A percentile compares a stretch with the other conserved stretches of the same genome.
Evolutionary conservation across 495 filamentous ascomycete species (phyloP).

Genomic region (Penicillium canariense): DNA sequence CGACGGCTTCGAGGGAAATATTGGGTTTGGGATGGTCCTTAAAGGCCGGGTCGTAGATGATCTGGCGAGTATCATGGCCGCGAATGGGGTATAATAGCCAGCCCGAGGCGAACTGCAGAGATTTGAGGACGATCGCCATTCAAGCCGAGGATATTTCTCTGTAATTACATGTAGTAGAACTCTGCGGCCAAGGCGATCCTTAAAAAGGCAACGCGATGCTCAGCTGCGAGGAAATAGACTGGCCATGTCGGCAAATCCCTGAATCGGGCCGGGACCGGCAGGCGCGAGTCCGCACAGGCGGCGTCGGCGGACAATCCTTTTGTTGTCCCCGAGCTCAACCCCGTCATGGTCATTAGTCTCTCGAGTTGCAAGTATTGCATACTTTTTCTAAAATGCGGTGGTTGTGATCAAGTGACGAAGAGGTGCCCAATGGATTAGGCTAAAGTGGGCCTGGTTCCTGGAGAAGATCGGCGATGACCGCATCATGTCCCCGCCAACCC

Average conservation of each 20-base stretch:
- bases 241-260: constrained; percentile 5
- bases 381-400: neutral
- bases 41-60: constrained; percentile 27
- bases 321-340: neutral
- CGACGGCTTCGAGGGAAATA: constrained; percentile 41
- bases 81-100: constrained; percentile 26
- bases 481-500: neutral
- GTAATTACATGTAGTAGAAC: neutral
- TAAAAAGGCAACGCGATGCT: neutral
- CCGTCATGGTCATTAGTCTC: too few relatives aligned
- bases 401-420: too few relatives aligned
- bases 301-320: neutral
- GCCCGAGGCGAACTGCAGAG: constrained; percentile 23
- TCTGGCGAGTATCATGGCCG: constrained; percentile 29
- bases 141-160: neutral
- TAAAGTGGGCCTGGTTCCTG: neutral
- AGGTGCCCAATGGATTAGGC: too few relatives aligned
- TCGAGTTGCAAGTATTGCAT: too few relatives aligned
- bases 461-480: neutral
- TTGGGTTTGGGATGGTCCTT: constrained; percentile 33
- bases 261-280: constrained; percentile 31
- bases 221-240: neutral
- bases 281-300: neutral
- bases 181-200: neutral
- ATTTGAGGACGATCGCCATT: constrained; percentile 20